Base-by-base conservation (phyloP, 306 rosid species). In the Begonia peltatifolia region DNA sequence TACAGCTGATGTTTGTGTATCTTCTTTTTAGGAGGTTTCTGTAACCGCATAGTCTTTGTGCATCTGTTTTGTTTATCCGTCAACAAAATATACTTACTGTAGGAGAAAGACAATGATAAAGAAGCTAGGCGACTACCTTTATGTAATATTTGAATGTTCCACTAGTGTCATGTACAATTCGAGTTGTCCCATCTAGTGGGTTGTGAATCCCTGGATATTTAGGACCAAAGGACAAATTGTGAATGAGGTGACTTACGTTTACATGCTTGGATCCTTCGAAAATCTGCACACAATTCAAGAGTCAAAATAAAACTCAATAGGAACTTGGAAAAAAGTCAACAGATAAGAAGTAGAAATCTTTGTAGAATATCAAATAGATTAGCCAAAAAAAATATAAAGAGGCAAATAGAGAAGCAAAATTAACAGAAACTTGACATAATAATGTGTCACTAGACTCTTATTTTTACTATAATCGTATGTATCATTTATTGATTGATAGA, bases 151-250 rank as follows among this genome's bases (percentile, higher is more conserved):
- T 92, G 71, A 92, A 92, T 50, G 87, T 84, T 66, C 96, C 99
- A 63, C 99, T 86, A 10, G 84, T 62, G 53, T 61, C 99, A 62
- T 62, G 94, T 64, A 92, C 65, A 66, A 79, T 77, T 50, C 96
- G 83, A 13, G 60, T 63, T 4, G 93, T 92, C 50, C 23, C 88
- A 65, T 92, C 99, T 58, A 92, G 94, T 48, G 99, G 99, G 62
- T 92, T 92, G 80, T 92, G 96, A 61, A 76, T 68, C 71, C 99
- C 99, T 12, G 99, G 99, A 80, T 79, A 92, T 77, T 86, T 79
- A 68, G 99, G 99, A 64, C 99, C 99, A 64, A 92, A 92, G 58
- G 99, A 92, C 76, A 92, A 64, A 78, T 86, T 94, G 52, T 92
- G 96, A 69, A 92, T 75, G 53, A 77, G 25, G 46, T 92, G 96